Conservation (phyloP, 2,329 filamentous ascomycete species). For the Elsinoe australis region DNA sequence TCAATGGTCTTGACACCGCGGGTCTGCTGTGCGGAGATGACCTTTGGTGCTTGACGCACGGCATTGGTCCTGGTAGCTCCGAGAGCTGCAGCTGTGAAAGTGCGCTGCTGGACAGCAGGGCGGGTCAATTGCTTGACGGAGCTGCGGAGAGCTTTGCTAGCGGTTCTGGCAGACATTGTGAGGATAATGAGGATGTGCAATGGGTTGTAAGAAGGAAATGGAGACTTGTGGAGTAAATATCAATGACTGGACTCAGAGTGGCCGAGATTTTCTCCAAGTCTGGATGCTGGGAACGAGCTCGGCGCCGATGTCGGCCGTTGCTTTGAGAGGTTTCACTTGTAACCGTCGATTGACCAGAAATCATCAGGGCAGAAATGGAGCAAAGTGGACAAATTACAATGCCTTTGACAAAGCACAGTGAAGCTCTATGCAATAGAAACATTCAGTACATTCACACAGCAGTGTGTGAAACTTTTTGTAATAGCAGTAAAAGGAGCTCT, state of each 20-base stretch:
- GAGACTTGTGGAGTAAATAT: slow-evolving; percentile 12
- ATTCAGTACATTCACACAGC: no score
- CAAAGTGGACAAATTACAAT: no score
- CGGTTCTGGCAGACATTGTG: slow-evolving; percentile 70
- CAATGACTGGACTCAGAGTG: slow-evolving; percentile 14
- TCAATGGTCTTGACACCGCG: slow-evolving; percentile 98
- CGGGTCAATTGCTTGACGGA: slow-evolving; percentile 49
- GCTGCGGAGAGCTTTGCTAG: slow-evolving; percentile 53
- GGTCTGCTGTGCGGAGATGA: slow-evolving; percentile 52
- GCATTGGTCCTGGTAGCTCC: slow-evolving; percentile 38
- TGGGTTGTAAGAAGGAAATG: background rate
- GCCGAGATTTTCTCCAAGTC: slow-evolving; percentile 14
- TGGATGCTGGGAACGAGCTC: slow-evolving; percentile 15
- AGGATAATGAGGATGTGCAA: slow-evolving; percentile 2
- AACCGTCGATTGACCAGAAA: no score
- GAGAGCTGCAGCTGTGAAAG: slow-evolving; percentile 52
- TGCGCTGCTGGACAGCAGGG: slow-evolving; percentile 46
- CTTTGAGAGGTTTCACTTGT: slow-evolving; percentile 3
- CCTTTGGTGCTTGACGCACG: slow-evolving; percentile 37
- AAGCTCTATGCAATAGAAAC: no score
- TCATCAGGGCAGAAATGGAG: no score
- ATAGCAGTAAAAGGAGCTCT: no score
- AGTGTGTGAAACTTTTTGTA: no score
- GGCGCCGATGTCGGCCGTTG: slow-evolving; percentile 13
- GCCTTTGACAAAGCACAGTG: no score